phyloP scores from a whole-genome alignment of 148 eudicot species.

The Limonium bicolor region DNA sequence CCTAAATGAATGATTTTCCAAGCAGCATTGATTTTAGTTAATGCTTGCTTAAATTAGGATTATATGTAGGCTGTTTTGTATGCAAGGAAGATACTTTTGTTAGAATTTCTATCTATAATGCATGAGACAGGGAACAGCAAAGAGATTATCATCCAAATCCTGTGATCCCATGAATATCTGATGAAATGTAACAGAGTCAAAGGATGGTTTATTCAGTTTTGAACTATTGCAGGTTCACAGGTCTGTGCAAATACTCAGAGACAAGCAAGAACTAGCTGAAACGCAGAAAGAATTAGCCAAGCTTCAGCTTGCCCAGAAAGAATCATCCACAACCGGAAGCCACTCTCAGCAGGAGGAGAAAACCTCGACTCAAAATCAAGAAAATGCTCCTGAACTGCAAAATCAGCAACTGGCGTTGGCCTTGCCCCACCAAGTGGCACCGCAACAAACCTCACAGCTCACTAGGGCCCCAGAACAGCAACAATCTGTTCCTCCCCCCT shows the following conservation, averaged over 20 bases:
- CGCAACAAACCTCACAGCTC: background rate
- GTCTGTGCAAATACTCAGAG: conserved; percentile 90
- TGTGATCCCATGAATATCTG: too few relatives aligned
- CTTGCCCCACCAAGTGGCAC: conserved; percentile 1
- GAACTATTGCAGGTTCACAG: conserved; percentile 59
- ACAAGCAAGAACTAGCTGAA: conserved; percentile 93
- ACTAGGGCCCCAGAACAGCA: background rate
- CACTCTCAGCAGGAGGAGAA: conserved; percentile 43
- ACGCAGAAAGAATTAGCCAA: conserved; percentile 91
- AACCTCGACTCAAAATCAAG: conserved; percentile 32
- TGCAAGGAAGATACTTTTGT: too few relatives aligned
- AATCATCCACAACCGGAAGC: conserved; percentile 23
- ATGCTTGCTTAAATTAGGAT: too few relatives aligned
- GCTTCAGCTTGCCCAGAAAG: conserved; percentile 87
- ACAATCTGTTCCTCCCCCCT: conserved; percentile 2
- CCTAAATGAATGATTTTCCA: too few relatives aligned
- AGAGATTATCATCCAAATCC: too few relatives aligned
- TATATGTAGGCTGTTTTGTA: too few relatives aligned
- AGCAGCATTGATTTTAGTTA: too few relatives aligned
- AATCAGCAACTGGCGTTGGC: conserved; percentile 51
- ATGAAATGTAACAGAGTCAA: too few relatives aligned
- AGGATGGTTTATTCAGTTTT: conserved; percentile 1
- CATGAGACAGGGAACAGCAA: too few relatives aligned
- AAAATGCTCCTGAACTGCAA: conserved; percentile 39
- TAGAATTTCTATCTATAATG: too few relatives aligned